phyloP scores from a whole-genome alignment of 208 protist species.

The Acanthamoeba rhysodes region DNA sequence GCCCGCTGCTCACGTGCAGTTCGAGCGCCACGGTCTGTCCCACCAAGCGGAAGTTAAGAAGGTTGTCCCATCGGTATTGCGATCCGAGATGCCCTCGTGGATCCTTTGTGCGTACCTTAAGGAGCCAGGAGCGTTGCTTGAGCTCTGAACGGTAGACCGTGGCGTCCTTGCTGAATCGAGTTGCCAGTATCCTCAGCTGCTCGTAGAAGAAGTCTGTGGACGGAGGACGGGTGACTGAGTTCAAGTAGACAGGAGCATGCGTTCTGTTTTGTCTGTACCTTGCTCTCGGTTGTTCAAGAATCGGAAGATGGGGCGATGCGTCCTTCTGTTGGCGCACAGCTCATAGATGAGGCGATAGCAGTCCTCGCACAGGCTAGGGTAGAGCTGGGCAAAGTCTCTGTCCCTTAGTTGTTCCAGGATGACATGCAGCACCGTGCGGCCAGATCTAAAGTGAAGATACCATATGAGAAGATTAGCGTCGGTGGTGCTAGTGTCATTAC shows the following conservation, averaged over 20 bases:
- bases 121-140: slow-evolving; percentile 37
- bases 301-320: slow-evolving; percentile 1
- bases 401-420: not conserved
- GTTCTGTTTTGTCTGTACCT: not conserved
- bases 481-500: not conserved
- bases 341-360: slow-evolving; percentile 66
- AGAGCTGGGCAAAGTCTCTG: not conserved
- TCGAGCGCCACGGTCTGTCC: slow-evolving; percentile 39
- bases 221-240: not conserved
- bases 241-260: not conserved
- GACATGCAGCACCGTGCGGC: slow-evolving; percentile 25
- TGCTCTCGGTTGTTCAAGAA: slow-evolving; percentile 42
- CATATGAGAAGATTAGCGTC: not conserved
- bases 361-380: slow-evolving; percentile 23
- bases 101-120: not conserved
- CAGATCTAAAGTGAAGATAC: not conserved
- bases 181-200: slow-evolving; percentile 23
- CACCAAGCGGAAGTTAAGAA: not conserved
- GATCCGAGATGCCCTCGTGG: not conserved
- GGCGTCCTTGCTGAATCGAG: not conserved
- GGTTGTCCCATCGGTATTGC: too few relatives aligned
- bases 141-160: not conserved
- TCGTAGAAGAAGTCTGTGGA: slow-evolving; percentile 44
- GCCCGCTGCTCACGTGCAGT: slow-evolving; percentile 13
- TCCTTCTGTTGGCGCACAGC: slow-evolving; percentile 26